Conservation (phyloP, 2,329 filamentous ascomycete species). For the Fusarium concolor region DNA sequence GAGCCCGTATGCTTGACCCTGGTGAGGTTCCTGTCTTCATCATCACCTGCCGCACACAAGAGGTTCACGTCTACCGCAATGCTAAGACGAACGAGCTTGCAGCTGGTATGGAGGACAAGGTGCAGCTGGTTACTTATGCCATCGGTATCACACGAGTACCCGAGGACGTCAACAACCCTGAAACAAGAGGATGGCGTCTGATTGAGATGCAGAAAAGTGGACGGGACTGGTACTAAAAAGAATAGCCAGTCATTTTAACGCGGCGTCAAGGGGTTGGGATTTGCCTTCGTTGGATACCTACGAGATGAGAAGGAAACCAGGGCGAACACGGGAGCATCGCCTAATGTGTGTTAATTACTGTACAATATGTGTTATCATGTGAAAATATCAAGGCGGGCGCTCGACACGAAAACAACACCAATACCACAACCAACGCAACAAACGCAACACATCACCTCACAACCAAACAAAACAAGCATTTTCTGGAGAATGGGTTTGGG, state of each 20-base stretch:
- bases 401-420: slow-evolving; percentile 39
- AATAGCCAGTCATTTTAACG: slow-evolving; percentile 26
- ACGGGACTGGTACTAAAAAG: slow-evolving; percentile 77
- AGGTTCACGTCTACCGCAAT: slow-evolving; percentile 97
- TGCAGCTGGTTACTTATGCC: slow-evolving; percentile 97
- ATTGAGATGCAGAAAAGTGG: slow-evolving; percentile 99
- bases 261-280: slow-evolving; percentile 42
- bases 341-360: slow-evolving; percentile 50
- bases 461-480: slow-evolving; percentile 33
- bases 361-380: slow-evolving; percentile 49
- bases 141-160: slow-evolving; percentile 94
- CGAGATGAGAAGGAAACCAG: slow-evolving; percentile 27
- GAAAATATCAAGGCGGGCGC: slow-evolving; percentile 42
- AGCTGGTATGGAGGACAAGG: slow-evolving; percentile 98
- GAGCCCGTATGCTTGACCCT: slow-evolving; percentile 83
- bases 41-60: slow-evolving; percentile 94
- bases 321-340: slow-evolving; percentile 23
- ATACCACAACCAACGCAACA: slow-evolving; percentile 19
- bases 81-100: slow-evolving; percentile 89
- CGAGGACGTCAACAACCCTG: slow-evolving; percentile 96
- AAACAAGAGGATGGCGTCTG: slow-evolving; percentile 95
- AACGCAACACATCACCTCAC: slow-evolving; percentile 11
- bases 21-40: slow-evolving; percentile 96
- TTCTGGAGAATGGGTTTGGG: slow-evolving; percentile 37
- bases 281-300: slow-evolving; percentile 40